phyloP scores from a whole-genome alignment of 2,329 filamentous ascomycete genomes.

The Stachybotrys chlorohalonatus region DNA sequence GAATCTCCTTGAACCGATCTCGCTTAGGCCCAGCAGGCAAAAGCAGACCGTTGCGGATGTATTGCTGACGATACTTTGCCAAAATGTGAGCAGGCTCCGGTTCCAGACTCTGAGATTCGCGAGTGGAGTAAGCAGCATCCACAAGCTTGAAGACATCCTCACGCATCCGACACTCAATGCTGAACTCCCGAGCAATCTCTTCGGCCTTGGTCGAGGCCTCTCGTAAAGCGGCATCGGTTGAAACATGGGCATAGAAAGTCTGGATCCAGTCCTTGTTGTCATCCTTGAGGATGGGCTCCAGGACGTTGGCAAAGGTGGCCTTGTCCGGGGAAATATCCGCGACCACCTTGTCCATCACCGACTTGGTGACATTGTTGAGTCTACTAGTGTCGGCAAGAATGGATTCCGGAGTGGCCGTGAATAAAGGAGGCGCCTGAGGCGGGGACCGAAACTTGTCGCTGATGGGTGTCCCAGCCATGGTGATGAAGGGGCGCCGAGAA shows the following conservation, averaged over 20 bases:
- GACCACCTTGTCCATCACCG: conserved; percentile 58
- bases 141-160: conserved; percentile 69
- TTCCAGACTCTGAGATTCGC: conserved; percentile 48
- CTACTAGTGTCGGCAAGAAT: conserved; percentile 59
- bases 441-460: conserved; percentile 60
- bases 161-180: conserved; percentile 71
- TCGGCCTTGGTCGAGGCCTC: conserved; percentile 71
- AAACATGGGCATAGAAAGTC: conserved; percentile 75
- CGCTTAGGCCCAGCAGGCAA: conserved; percentile 60
- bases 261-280: conserved; percentile 56
- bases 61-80: conserved; percentile 69
- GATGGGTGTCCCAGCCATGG: conserved; percentile 41
- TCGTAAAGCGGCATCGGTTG: conserved; percentile 56
- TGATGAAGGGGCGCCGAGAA: conserved; percentile 29
- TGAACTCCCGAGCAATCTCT: conserved; percentile 66
- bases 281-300: conserved; percentile 61
- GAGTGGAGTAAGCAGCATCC: conserved; percentile 44
- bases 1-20: conserved; percentile 79
- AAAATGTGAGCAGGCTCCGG: conserved; percentile 63
- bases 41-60: conserved; percentile 66
- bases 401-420: conserved; percentile 63
- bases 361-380: conserved; percentile 54
- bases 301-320: conserved; percentile 45
- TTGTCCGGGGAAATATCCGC: conserved; percentile 45
- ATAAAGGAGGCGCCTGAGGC: conserved; percentile 69